phyloP scores from a whole-genome alignment of 169 alveolate species.

The Cryptosporidium meleagridis region DNA sequence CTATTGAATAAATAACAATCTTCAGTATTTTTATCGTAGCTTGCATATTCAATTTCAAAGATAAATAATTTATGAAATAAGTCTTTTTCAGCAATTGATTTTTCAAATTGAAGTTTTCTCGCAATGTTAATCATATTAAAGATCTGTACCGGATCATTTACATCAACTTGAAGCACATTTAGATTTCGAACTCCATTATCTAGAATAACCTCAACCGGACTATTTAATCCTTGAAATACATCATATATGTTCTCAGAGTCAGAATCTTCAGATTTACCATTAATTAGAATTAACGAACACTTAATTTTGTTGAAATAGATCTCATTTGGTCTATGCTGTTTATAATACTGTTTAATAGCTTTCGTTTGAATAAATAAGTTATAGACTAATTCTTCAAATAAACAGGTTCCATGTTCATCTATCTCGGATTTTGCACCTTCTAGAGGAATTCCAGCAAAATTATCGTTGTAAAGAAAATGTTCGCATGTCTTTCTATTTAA shows the following conservation, averaged over 20 bases:
- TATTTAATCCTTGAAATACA: slow-evolving; percentile 51
- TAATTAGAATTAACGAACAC: slow-evolving; percentile 34
- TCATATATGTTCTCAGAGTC: slow-evolving; percentile 26
- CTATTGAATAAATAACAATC: background rate
- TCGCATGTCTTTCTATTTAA: background rate
- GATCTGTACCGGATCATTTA: slow-evolving; percentile 36
- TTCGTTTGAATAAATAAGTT: slow-evolving; percentile 13
- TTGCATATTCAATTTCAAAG: slow-evolving; percentile 37
- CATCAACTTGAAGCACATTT: slow-evolving; percentile 48
- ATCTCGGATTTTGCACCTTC: background rate
- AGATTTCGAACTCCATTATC: background rate
- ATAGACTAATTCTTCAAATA: slow-evolving; percentile 20
- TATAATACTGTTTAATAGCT: background rate
- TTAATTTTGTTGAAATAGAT: slow-evolving; percentile 9
- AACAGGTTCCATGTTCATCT: background rate
- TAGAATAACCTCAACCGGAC: background rate
- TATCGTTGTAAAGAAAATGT: slow-evolving; percentile 11
- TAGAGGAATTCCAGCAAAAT: background rate
- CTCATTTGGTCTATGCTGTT: background rate
- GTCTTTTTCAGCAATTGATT: background rate
- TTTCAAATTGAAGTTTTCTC: slow-evolving; percentile 63
- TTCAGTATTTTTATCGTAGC: background rate
- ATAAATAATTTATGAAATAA: slow-evolving; percentile 27
- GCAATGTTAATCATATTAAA: slow-evolving; percentile 51
- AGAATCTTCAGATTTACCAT: background rate